phyloP scores from a whole-genome alignment of 2,329 filamentous ascomycete species.

The Pseudogymnoascus sp. region DNA sequence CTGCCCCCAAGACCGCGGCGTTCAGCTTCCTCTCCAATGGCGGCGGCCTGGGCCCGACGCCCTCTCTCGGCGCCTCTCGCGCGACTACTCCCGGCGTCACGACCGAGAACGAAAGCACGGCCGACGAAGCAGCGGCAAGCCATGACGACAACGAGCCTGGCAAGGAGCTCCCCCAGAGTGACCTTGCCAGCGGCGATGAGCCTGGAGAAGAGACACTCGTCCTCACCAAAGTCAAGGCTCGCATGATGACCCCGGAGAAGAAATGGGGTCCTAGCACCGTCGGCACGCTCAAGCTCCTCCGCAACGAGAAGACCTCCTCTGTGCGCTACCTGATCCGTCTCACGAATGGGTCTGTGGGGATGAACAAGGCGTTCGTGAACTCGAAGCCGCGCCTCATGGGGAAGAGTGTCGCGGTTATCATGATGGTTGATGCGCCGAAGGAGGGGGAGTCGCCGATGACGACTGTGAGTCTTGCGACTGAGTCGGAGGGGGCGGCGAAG shows the following conservation, averaged over 20 bases:
- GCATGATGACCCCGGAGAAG: slow-evolving; percentile 34
- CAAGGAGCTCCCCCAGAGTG: slow-evolving; percentile 39
- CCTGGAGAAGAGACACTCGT: slow-evolving; percentile 65
- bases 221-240: slow-evolving; percentile 42
- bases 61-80: slow-evolving; percentile 28
- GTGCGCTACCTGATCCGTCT: slow-evolving; percentile 56
- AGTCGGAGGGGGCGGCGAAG: slow-evolving; percentile 47
- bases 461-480: slow-evolving; percentile 46
- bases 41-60: slow-evolving; percentile 7
- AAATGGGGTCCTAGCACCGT: not conserved
- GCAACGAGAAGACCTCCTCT: slow-evolving; percentile 38
- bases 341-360: slow-evolving; percentile 62
- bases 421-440: slow-evolving; percentile 51
- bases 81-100: slow-evolving; percentile 29
- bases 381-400: slow-evolving; percentile 55
- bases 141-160: slow-evolving; percentile 25
- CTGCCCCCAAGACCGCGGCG: not conserved
- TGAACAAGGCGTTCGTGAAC: slow-evolving; percentile 65
- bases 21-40: slow-evolving; percentile 10
- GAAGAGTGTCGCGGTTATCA: slow-evolving; percentile 55
- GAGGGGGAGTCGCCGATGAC: slow-evolving; percentile 65
- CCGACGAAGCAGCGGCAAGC: slow-evolving; percentile 21
- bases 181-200: slow-evolving; percentile 59
- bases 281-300: not conserved
- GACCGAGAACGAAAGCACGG: slow-evolving; percentile 27